Evolutionary conservation across 768 basidiomycete species (phyloP).

Genomic region (Tricholomella constricta): DNA sequence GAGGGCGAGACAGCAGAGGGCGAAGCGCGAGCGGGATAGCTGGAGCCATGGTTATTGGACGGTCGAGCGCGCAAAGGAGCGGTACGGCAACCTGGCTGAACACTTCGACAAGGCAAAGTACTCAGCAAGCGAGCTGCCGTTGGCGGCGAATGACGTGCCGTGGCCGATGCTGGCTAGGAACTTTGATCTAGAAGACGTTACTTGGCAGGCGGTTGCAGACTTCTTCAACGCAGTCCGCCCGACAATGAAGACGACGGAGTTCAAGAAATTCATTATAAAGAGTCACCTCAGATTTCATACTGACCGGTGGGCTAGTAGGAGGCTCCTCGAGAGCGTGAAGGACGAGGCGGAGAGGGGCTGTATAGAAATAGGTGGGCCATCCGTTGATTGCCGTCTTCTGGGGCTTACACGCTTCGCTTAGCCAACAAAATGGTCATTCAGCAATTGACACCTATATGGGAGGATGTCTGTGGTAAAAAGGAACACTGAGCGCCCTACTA

Average conservation of each 20-base stretch:
- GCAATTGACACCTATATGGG: slow-evolving; percentile 72
- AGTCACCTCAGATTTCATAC: slow-evolving; percentile 79
- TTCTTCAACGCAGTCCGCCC: slow-evolving; percentile 62
- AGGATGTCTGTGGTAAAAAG: slow-evolving; percentile 29
- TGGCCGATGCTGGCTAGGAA: slow-evolving; percentile 72
- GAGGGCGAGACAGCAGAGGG: slow-evolving; percentile 39
- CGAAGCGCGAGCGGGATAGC: slow-evolving; percentile 46
- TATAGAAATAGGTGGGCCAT: slow-evolving; percentile 61
- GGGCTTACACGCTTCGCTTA: neutral
- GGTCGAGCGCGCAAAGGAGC: slow-evolving; percentile 64
- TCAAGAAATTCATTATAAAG: slow-evolving; percentile 64
- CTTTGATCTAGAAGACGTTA: slow-evolving; percentile 65
- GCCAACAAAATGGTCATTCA: slow-evolving; percentile 64
- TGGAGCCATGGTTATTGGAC: slow-evolving; percentile 70
- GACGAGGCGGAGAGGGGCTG: slow-evolving; percentile 60
- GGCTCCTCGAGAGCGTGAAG: slow-evolving; percentile 55
- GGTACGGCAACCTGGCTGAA: slow-evolving; percentile 60
- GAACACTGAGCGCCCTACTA: neutral
- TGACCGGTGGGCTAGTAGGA: slow-evolving; percentile 75
- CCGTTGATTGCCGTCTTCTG: slow-evolving; percentile 14
- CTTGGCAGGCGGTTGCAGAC: slow-evolving; percentile 68
- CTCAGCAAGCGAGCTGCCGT: slow-evolving; percentile 46
- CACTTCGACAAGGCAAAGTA: slow-evolving; percentile 66
- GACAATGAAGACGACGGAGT: slow-evolving; percentile 62
- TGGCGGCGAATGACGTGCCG: slow-evolving; percentile 66